phyloP scores from a whole-genome alignment of 495 filamentous ascomycete species.

The Xylaria venustula region DNA sequence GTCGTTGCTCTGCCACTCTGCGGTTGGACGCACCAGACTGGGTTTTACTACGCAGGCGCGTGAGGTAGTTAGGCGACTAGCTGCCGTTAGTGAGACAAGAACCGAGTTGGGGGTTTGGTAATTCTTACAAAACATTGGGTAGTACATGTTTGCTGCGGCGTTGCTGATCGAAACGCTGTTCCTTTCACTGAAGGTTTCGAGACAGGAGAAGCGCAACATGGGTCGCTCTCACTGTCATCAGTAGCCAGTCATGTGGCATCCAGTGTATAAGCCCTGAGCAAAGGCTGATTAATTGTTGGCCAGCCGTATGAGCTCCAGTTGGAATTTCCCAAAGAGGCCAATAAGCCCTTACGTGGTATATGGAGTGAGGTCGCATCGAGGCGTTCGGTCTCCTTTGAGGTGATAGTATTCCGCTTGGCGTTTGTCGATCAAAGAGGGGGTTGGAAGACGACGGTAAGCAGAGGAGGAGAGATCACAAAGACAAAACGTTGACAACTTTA shows the following conservation, averaged over 20 bases:
- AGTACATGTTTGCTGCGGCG: not conserved
- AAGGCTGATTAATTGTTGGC: slow-evolving; percentile 1
- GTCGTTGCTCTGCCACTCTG: not conserved
- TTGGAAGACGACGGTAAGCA: not conserved
- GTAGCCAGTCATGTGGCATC: slow-evolving; percentile 3
- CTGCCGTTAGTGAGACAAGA: not conserved
- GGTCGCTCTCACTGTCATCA: too few relatives aligned
- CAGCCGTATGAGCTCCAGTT: not conserved
- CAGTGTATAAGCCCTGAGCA: not conserved
- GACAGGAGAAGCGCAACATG: too few relatives aligned
- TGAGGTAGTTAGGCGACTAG: not conserved
- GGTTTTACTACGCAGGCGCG: too few relatives aligned
- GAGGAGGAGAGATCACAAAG: not conserved
- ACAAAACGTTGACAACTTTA: too few relatives aligned
- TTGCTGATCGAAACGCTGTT: not conserved
- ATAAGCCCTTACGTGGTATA: not conserved
- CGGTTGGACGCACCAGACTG: not conserved
- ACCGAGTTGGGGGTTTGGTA: not conserved
- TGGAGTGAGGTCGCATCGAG: not conserved
- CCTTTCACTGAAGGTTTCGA: not conserved
- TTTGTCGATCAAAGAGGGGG: not conserved
- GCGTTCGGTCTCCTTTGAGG: not conserved
- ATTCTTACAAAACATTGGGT: not conserved
- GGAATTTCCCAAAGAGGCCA: not conserved
- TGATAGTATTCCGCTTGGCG: not conserved